These are phyloP conservation scores for Stachybotrys chlorohalonatus DNA, from an alignment of 2,329 filamentous ascomycete species.

Conservation along the genomic window DNA sequence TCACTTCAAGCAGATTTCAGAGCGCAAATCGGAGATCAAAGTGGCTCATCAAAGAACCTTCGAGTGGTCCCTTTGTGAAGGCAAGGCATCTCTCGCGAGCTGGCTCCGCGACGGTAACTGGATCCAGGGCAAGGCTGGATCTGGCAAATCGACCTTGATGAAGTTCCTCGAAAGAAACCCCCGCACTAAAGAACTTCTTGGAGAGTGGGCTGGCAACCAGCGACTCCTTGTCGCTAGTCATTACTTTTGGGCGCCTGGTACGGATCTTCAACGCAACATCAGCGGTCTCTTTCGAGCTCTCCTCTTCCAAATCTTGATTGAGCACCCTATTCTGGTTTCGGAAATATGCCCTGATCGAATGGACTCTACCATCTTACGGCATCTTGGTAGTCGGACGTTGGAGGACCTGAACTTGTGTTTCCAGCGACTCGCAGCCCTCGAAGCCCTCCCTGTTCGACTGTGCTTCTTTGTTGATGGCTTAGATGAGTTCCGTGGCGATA, in stretches of 20 bases:
- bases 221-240: not conserved
- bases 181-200: not conserved
- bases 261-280: not conserved
- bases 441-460: not conserved
- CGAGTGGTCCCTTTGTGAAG: not conserved
- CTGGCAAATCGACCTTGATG: conserved; percentile 2
- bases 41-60: conserved; percentile 1
- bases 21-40: not conserved
- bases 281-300: conserved; percentile 1
- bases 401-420: not conserved
- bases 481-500: conserved; percentile 10
- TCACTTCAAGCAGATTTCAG: conserved; percentile 2
- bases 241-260: conserved; percentile 2
- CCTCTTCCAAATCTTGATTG: conserved; percentile 2
- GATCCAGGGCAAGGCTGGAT: conserved; percentile 2
- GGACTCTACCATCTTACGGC: not conserved
- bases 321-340: not conserved
- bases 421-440: not conserved
- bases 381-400: conserved; percentile 1
- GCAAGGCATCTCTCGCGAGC: not conserved
- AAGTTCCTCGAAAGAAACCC: not conserved
- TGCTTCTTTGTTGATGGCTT: conserved; percentile 17
- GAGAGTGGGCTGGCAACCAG: not conserved
- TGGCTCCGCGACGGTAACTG: not conserved
- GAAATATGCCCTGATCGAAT: not conserved